Base-by-base conservation (phyloP, 208 protist species). In the Vickermania ingenoplastis region DNA sequence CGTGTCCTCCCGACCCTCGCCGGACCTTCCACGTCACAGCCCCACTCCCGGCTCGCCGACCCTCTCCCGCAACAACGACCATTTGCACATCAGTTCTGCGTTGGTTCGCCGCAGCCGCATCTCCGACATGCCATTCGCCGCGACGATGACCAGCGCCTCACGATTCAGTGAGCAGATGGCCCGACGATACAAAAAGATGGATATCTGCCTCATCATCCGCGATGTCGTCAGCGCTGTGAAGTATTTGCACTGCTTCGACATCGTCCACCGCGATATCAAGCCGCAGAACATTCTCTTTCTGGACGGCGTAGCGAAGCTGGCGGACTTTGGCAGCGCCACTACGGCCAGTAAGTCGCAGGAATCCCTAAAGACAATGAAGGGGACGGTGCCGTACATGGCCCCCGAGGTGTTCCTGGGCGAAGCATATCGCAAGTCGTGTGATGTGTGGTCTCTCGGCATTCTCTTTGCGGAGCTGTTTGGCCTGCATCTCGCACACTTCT, bases 201-300 rank as follows among this genome's bases (percentile, higher is more conserved):
- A 54, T 11, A 21, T 25, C 7, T 11, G 82, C 2, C 69, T 86
- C 61, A 81, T 93, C 28, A 65, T 88, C 29, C 77, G 82, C 67
- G 36, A 45, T 17, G 79, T 93, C 60, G 67, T 72, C 31, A 80
- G 65, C 45, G 86, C 67, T 4, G 55, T 93, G n/a, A 56, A 56
- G 27, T 86, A 91, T 58, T 67, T 93, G 45, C 82, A 93, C 57
- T 45, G 66, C 28, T 69, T 73, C 59, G 73, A 70, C 58, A 81
- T 91, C 68, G 72, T 91, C 23, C 86, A 93, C 58, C 86, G 86
- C 11, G 86, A 93, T 56, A 81, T 93, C 58, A 93, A 93, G 57
- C 82, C 86, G 1, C 69, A 73, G 31, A 93, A 93, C 63, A 83
- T 93, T 31, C 67, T 93, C 41, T 90, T 93, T 58, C 48, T 65